These are phyloP conservation scores for Fusarium nisikadoi DNA, from an alignment of 2,329 filamentous ascomycete genomes.

Conservation along the genomic window DNA sequence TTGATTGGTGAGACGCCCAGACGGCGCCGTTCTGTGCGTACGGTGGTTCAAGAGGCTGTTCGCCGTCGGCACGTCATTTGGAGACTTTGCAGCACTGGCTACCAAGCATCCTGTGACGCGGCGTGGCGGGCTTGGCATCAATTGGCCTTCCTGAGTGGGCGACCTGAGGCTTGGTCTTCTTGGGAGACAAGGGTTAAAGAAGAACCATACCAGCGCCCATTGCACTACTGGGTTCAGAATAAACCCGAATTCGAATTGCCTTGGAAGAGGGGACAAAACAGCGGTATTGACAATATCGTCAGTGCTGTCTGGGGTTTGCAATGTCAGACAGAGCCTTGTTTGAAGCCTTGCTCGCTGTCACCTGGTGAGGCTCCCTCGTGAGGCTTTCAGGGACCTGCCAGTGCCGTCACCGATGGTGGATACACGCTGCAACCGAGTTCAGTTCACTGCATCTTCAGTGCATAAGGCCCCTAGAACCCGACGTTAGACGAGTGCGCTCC, in stretches of 20 bases:
- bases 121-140: constrained; percentile 42
- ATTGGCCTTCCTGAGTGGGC: constrained; percentile 33
- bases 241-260: constrained; percentile 31
- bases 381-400: constrained; percentile 23
- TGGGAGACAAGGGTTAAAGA: constrained; percentile 31
- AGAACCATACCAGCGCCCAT: constrained; percentile 18
- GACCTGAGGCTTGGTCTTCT: constrained; percentile 36
- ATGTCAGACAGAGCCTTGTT: constrained; percentile 20
- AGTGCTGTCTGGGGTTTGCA: constrained; percentile 11
- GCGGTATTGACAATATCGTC: constrained; percentile 29
- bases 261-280: constrained; percentile 26
- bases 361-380: constrained; percentile 23
- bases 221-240: constrained; percentile 6
- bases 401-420: constrained; percentile 33
- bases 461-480: constrained; percentile 35
- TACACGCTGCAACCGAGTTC: constrained; percentile 12
- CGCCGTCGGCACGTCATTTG: constrained; percentile 39
- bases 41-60: background rate
- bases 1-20: constrained; percentile 15
- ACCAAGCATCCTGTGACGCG: constrained; percentile 38
- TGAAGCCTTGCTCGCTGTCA: constrained; percentile 17
- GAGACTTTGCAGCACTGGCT: constrained; percentile 16
- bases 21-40: constrained; percentile 25
- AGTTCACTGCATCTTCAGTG: background rate
- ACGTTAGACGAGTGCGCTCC: constrained; percentile 34